phyloP scores from a whole-genome alignment of 345 rosid species.

The Xanthoceras sorbifolium region DNA sequence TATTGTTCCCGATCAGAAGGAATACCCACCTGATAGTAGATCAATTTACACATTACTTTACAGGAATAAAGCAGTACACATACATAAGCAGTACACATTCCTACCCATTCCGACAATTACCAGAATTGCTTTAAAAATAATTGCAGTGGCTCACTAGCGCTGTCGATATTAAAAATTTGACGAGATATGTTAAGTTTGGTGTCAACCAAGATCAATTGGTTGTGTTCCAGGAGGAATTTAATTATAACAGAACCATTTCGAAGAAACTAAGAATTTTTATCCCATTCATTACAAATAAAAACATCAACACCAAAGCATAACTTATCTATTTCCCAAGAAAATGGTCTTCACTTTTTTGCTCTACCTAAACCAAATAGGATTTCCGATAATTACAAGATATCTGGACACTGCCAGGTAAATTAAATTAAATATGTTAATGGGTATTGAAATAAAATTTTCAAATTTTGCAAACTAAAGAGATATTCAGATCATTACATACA shows the following conservation, averaged over 20 bases:
- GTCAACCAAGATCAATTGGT: background rate
- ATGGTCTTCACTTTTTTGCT: background rate
- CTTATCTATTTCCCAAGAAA: background rate
- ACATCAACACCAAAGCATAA: background rate
- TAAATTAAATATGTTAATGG: background rate
- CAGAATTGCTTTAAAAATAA: background rate
- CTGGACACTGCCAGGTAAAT: background rate
- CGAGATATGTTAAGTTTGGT: background rate
- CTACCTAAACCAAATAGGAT: background rate
- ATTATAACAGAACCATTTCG: background rate
- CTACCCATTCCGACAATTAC: conserved; percentile 3
- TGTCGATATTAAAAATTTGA: background rate
- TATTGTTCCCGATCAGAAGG: conserved; percentile 81
- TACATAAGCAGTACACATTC: too few species aligned
- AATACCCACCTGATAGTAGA: conserved; percentile 65
- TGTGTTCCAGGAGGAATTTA: background rate
- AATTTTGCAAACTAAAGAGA: background rate
- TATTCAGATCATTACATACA: background rate
- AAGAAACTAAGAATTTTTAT: background rate
- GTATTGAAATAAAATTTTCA: background rate
- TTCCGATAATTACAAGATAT: background rate
- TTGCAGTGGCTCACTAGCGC: background rate
- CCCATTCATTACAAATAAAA: background rate
- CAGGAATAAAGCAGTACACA: background rate
- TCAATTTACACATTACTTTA: conserved; percentile 8